These are phyloP conservation scores for Megacollybia platyphylla DNA, from an alignment of 1,284 basidiomycete genomes.

Conservation along the genomic window DNA sequence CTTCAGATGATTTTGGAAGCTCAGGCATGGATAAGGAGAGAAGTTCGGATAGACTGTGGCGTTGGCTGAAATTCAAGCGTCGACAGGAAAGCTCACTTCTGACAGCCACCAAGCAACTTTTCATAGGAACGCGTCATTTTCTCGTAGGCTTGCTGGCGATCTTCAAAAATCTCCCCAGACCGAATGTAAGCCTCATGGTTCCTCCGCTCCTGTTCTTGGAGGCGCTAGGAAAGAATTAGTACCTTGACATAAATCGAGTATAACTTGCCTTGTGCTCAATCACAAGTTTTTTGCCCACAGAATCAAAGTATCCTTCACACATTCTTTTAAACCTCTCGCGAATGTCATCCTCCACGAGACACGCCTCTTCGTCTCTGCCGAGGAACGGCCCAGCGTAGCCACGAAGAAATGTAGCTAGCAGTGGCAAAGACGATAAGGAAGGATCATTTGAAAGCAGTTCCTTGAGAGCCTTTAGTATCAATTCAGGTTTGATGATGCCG, in stretches of 20 bases:
- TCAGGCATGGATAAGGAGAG: constrained; percentile 72
- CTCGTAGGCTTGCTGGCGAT: constrained; percentile 96
- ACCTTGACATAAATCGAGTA: constrained; percentile 2
- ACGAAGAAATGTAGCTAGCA: constrained; percentile 79
- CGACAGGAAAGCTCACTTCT: constrained; percentile 41
- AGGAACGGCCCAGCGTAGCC: constrained; percentile 74
- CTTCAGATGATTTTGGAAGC: constrained; percentile 71
- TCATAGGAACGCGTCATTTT: constrained; percentile 96
- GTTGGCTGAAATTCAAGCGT: background rate
- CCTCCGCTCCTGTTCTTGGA: constrained; percentile 92
- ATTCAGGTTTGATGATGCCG: constrained; percentile 69
- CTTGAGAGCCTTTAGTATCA: constrained; percentile 73
- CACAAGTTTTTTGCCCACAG: constrained; percentile 80
- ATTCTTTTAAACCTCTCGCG: constrained; percentile 86
- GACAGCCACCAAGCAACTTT: constrained; percentile 76
- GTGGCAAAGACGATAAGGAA: constrained; percentile 72
- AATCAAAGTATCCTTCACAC: constrained; percentile 90
- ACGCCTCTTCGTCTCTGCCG: constrained; percentile 41
- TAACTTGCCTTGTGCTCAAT: constrained; percentile 76
- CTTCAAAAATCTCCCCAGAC: constrained; percentile 98
- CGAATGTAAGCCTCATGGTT: constrained; percentile 99
- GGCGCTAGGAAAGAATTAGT: constrained; percentile 35
- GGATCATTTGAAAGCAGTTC: constrained; percentile 86
- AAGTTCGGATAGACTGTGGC: constrained; percentile 72
- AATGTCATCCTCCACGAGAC: constrained; percentile 73